Evolutionary conservation across 2,329 filamentous ascomycete species (phyloP), one percentile per base, ranked within the genome.

Genomic region (Penicillium sp.): DNA sequence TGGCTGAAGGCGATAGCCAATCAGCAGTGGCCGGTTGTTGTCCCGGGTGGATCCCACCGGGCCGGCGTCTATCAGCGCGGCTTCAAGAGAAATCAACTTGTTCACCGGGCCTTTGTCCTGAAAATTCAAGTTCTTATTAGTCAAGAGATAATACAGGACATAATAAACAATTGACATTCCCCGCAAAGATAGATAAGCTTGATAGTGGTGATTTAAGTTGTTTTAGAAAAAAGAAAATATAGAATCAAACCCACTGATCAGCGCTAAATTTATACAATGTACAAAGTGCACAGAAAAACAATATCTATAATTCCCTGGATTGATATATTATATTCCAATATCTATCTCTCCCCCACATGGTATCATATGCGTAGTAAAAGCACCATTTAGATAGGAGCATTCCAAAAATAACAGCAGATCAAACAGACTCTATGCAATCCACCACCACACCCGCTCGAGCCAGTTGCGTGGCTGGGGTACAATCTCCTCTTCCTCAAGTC

Each of bases 391-490:
- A n/a, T 37, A 42, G 3, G 5, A 17, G 3, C 6, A 2, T n/a
- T 23, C 13, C 3, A 21, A 51, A 25, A 27, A n/a, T 19, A 50
- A 25, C 25, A 9, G 8, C n/a, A 23, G 15, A 33, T 19, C 12
- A 27, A 12, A 25, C 3, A n/a, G 1, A 12, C 41, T 50, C 48
- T 66, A 80, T 19, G 75, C 77, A 67, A 80, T 69, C 78, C 77
- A 80, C 66, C 77, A 78, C 78, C 78, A 81, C 5, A 77, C 64
- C 59, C 66, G 75, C 68, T 81, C 73, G 12, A 76, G 46, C 59
- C 74, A 68, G 47, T 80, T 81, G 58, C 74, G 71, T 35, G 78
- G 77, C 25, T 69, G 56, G 6, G 66, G 69, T n/a, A 75, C 72
- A 8, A 73, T 69, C 66, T 79, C 78, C 45, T 73, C 68, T 33